Evolutionary conservation across 2,329 filamentous ascomycete genomes (phyloP), one percentile per base, ranked within the genome.

Genomic region (Aspergillus fumigatiaffinis): DNA sequence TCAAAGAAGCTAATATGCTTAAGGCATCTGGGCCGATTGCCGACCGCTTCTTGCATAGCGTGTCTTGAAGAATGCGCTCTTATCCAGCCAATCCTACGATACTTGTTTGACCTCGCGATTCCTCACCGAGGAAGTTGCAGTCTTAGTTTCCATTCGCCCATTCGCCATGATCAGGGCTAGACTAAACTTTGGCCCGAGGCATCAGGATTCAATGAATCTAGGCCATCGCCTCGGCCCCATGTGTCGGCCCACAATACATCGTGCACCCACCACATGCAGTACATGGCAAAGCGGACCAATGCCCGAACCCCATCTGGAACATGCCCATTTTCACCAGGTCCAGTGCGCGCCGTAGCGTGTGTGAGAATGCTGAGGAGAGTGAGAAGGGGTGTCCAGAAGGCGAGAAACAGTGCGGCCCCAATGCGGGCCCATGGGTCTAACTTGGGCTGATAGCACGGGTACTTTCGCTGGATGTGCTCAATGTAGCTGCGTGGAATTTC

Each of bases 221-320:
- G 49, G 26, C 49, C 49, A 29, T 51, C 49, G 32, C 49, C 49
- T 29, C 49, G 49, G 32, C 49, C 49, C 49, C 49, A 51, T 29
- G 35, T 51, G 26, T 29, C 32, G 23, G 49, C 26, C 49, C 49
- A 51, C 12, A 51, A 12, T 26, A 28, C 9, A 20, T 51, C 49
- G 49, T 51, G 49, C n/a, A 51, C 25, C 49, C 49, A 51, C 49
- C 49, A 51, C 49, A 51, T 51, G n/a, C 25, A 29, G 21, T 29
- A 51, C 49, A 51, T 51, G n/a, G 49, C 49, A 51, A 51, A 32
- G 35, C 49, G 49, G 25, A 51, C 49, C 49, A 51, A 20, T 28
- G 49, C 49, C n/a, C 49, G 49, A 17, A 51, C 49, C 17, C 49
- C 49, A 20, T 51, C 49, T 29, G 49, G 49, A 26, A 51, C 49